A percentile compares a stretch with the other conserved stretches of the same genome.
Conservation (phyloP, 116 monocot genomes). For the Thalassia testudinum region DNA sequence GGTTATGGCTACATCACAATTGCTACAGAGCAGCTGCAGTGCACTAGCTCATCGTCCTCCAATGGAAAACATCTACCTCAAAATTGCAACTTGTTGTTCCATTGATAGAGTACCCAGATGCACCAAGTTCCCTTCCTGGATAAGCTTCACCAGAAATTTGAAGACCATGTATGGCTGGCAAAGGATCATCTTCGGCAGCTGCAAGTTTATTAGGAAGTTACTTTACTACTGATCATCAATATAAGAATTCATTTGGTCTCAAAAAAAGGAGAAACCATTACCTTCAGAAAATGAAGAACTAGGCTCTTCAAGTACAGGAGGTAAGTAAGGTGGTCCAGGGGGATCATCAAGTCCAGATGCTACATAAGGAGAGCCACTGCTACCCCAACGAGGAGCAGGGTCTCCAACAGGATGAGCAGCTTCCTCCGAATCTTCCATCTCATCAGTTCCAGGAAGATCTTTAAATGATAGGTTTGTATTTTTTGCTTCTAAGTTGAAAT, state of each 20-base stretch:
- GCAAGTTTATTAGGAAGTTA: constrained; percentile 1
- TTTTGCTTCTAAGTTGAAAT: constrained; percentile 26
- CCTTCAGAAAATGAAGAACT: constrained; percentile 97
- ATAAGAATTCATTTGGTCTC: not conserved
- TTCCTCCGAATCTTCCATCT: constrained; percentile 38
- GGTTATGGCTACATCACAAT: not conserved
- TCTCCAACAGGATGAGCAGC: constrained; percentile 22
- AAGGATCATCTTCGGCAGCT: constrained; percentile 95
- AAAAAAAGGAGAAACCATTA: constrained; percentile 3
- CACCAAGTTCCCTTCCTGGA: constrained; percentile 84
- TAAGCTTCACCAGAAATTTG: constrained; percentile 92
- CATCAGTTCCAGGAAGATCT: constrained; percentile 25
- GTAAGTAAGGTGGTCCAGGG: constrained; percentile 53
- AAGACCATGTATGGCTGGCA: constrained; percentile 83
- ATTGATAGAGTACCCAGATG: constrained; percentile 73
- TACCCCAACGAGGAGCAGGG: constrained; percentile 30
- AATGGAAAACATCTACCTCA: constrained; percentile 36
- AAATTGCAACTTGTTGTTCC: constrained; percentile 97
- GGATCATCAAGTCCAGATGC: constrained; percentile 40
- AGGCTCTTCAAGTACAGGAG: constrained; percentile 87
- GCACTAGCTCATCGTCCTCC: not conserved
- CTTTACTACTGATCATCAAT: not conserved
- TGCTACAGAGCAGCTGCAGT: not conserved
- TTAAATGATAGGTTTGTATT: constrained; percentile 43
- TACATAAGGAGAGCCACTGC: constrained; percentile 28